Evolutionary conservation across 352 stramenopile genomes (phyloP), one percentile per base, ranked within the genome.

Genomic region (Pythium periplocum): DNA sequence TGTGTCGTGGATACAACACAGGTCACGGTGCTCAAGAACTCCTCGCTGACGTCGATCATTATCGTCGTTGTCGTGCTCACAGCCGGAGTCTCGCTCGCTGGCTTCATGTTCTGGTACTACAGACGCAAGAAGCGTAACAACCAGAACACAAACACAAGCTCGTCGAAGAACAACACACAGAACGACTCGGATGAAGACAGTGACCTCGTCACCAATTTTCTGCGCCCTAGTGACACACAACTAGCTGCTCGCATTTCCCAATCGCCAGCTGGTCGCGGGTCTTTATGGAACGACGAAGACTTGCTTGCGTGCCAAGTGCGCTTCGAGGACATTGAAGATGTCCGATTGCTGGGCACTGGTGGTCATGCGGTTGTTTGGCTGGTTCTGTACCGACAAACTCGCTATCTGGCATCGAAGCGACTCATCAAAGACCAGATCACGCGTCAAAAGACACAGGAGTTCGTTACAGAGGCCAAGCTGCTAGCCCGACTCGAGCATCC

Each of bases 381-480:
- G 4, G 70, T 71, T 2, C 62, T 57, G 33, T 83, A 81, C 51
- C 68, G 74, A 8, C 49, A 58, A 8, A 67, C 57, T 4, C 57
- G 70, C 6, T 45, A 75, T 0, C 39, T 83, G 1, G 73, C 76
- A 1, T 84, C 69, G 5, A 87, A 87, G 53, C 68, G 74, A 2
- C 61, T 84, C 37, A 61, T 71, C 11, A 60, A 61, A 4, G 73
- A 79, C 47, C 64, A 83, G 17, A 49, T 71, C 5, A 83, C 69
- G 7, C 62, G 61, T 3, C 55, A 73, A n/a, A 59, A 64, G 9
- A 81, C 62, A 0, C 59, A 73, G 6, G 55, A 48, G 9, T 93
- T 94, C 17, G 57, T 88, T 8, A 61, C 59, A 4, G 84, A 94
- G 55, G 86, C 92, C 63, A 87, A 86, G 42, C 64, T 95, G 43